Conservation (phyloP, 495 filamentous ascomycete genomes). For the Aspergillus affinis region DNA sequence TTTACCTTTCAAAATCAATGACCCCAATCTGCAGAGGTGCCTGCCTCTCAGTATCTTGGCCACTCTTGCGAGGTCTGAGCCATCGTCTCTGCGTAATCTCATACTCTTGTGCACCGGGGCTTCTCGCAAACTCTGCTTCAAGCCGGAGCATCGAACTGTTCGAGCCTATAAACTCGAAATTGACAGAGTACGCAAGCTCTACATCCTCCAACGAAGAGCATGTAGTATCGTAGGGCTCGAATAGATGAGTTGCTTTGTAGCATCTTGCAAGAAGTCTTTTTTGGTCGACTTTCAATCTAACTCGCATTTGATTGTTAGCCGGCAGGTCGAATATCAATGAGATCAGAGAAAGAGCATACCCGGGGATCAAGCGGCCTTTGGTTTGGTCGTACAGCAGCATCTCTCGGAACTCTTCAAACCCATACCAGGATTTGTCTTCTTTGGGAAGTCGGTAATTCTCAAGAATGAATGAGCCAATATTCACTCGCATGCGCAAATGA, state of each 20-base stretch:
- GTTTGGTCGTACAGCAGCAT: constrained; percentile 44
- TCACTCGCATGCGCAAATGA: constrained; percentile 53
- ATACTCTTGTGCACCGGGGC: constrained; percentile 24
- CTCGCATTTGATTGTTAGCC: not conserved
- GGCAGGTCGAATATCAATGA: constrained; percentile 1
- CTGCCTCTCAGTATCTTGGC: constrained; percentile 16
- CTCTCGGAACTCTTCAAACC: constrained; percentile 48
- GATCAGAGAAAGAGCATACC: constrained; percentile 28
- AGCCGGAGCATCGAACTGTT: constrained; percentile 33
- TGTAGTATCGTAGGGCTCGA: constrained; percentile 47
- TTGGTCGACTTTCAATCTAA: constrained; percentile 26
- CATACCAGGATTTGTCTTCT: constrained; percentile 33
- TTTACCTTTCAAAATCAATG: constrained; percentile 37
- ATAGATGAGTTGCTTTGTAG: constrained; percentile 37
- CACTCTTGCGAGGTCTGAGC: constrained; percentile 28
- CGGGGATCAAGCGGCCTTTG: constrained; percentile 37
- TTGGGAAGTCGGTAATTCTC: constrained; percentile 40
- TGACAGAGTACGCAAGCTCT: constrained; percentile 36
- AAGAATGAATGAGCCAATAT: constrained; percentile 56
- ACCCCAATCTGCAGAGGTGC: constrained; percentile 35
- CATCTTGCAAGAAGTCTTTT: constrained; percentile 27
- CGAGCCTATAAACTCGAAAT: constrained; percentile 40
- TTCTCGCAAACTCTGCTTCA: constrained; percentile 36
- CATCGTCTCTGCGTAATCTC: constrained; percentile 36
- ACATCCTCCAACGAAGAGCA: constrained; percentile 24